Evolutionary conservation across 1,284 basidiomycete genomes (phyloP), one percentile per base, ranked within the genome.

Genomic region (Tilletia walkeri): DNA sequence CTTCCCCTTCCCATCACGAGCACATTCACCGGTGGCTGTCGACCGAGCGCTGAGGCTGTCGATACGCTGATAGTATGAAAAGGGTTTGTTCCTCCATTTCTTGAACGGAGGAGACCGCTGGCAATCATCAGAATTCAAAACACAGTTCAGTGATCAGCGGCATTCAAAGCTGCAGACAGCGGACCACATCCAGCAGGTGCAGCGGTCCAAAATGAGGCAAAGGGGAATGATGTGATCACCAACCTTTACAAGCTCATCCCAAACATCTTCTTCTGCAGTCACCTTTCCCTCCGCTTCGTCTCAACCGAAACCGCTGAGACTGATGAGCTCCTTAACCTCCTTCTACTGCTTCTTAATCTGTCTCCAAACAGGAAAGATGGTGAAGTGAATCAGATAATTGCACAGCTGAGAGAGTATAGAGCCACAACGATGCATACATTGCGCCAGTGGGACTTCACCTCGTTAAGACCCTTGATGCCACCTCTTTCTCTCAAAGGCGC

Each of bases 381-480:
- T 53, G n/a, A 18, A 4, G 16, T 18, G 7, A 53, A 30, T 53
- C 7, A 53, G 5, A 5, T 18, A 53, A 18, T 24, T 16, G n/a
- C n/a, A n/a, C n/a, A n/a, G n/a, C 56, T n/a, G 56, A 59, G 16
- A 59, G 56, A 12, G 56, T 14, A 30, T 3, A 59, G 56, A 14
- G 56, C 30, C 7, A 12, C 18, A 9, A 30, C n/a, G 36, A 53
- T 24, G 4, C 56, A 34, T 24, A 59, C 56, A 38, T 38, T 59
- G 34, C 56, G 56, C 18, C 14, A 59, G 36, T 59, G 56, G 24
- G 56, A 34, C 56, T 59, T 59, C 16, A 59, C 56, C 30, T 59
- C 24, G 4, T 59, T 38, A 9, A 18, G 9, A 5, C 56, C 20
- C 24, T 59, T 59, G 20, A 36, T 30, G 5, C 9, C 56, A 5